phyloP scores from a whole-genome alignment of 345 rosid species.

The Draba incana region DNA sequence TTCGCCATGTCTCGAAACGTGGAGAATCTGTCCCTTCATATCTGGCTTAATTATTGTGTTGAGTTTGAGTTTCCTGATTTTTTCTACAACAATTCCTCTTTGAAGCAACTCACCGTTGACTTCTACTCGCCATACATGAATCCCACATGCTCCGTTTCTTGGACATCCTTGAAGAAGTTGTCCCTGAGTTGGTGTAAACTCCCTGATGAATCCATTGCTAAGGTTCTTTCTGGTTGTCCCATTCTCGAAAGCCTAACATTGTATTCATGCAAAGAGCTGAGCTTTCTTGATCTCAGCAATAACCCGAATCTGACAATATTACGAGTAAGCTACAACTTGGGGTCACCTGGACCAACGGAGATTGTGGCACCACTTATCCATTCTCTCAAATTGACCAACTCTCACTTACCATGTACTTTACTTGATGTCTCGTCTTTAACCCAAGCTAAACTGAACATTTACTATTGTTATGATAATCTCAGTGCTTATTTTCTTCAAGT shows the following conservation, averaged over 20 bases:
- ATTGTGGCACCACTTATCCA: background rate
- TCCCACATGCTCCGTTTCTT: background rate
- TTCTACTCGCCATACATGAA: no score
- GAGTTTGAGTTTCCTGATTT: background rate
- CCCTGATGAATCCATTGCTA: background rate
- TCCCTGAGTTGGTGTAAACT: background rate
- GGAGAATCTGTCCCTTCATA: background rate
- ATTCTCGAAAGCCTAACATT: background rate
- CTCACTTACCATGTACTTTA: background rate
- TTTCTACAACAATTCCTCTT: background rate
- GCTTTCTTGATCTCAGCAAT: background rate
- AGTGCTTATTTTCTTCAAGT: background rate
- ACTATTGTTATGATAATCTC: rapidly evolving
- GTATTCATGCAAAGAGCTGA: background rate
- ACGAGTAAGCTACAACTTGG: background rate
- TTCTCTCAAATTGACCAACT: background rate
- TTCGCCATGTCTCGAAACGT: background rate
- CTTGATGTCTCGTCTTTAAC: background rate
- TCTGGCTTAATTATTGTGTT: background rate
- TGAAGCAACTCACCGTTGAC: no score
- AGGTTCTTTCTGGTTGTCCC: background rate
- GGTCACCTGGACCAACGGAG: background rate
- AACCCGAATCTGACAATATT: background rate
- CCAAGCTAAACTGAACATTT: background rate
- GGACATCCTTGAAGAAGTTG: background rate